These are phyloP conservation scores for Metschnikowia reukaufii DNA, from an alignment of 805 yeast species.

Conservation along the genomic window DNA sequence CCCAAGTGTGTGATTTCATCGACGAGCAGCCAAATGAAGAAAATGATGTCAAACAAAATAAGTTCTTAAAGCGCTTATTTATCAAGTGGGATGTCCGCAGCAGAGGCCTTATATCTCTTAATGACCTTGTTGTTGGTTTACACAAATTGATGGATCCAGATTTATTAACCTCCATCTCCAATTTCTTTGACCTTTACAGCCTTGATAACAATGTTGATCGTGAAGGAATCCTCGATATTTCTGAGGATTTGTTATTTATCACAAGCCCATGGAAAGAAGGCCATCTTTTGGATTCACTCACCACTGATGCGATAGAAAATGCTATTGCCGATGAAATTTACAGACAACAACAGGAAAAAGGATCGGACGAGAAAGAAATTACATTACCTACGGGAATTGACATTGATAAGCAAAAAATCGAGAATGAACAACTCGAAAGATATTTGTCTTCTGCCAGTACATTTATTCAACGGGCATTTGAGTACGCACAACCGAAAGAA, in stretches of 20 bases:
- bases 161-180: slow-evolving; percentile 73
- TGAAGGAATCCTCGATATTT: slow-evolving; percentile 77
- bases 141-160: slow-evolving; percentile 69
- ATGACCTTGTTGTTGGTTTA: slow-evolving; percentile 71
- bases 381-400: slow-evolving; percentile 58
- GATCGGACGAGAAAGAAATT: slow-evolving; percentile 29
- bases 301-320: slow-evolving; percentile 61
- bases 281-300: slow-evolving; percentile 58
- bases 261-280: slow-evolving; percentile 88
- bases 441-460: slow-evolving; percentile 84
- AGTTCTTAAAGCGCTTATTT: slow-evolving; percentile 65
- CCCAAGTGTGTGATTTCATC: slow-evolving; percentile 80
- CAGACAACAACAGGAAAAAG: slow-evolving; percentile 38
- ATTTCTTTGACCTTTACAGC: slow-evolving; percentile 69
- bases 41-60: slow-evolving; percentile 29
- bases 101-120: slow-evolving; percentile 58
- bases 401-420: slow-evolving; percentile 62
- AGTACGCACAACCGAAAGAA: slow-evolving; percentile 76
- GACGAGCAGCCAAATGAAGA: slow-evolving; percentile 27
- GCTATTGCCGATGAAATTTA: slow-evolving; percentile 64
- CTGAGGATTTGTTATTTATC: slow-evolving; percentile 81
- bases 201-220: slow-evolving; percentile 61
- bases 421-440: slow-evolving; percentile 67
- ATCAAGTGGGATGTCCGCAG: slow-evolving; percentile 64
- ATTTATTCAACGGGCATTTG: slow-evolving; percentile 84